These are phyloP conservation scores for Eucalyptus marginata DNA, from an alignment of 345 rosid species.

Conservation along the genomic window DNA sequence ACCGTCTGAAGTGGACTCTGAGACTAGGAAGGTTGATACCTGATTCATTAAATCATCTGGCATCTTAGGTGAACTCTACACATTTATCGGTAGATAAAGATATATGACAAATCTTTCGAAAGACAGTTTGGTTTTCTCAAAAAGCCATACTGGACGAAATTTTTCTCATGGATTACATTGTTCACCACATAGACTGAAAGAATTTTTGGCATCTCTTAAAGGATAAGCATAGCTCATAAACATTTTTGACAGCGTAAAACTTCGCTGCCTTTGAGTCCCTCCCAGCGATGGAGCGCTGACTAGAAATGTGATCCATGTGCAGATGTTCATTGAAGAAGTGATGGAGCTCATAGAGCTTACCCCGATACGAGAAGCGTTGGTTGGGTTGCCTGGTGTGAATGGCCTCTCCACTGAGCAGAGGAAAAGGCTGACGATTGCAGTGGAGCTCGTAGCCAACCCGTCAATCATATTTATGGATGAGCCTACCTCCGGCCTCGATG, in stretches of 20 bases:
- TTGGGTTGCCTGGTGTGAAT: slow-evolving; percentile 53
- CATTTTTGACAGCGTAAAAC: not conserved
- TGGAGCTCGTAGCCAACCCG: slow-evolving; percentile 73
- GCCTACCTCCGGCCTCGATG: slow-evolving; percentile 74
- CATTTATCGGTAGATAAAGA: not conserved
- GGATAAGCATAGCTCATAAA: not conserved
- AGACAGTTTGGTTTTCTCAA: not conserved
- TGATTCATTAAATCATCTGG: not conserved
- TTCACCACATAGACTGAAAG: not conserved
- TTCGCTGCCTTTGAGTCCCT: not conserved
- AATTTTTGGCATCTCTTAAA: not conserved
- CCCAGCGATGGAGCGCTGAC: not conserved
- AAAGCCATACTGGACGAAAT: not conserved
- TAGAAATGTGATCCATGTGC: not conserved
- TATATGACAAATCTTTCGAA: not conserved
- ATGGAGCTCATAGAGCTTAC: slow-evolving; percentile 66
- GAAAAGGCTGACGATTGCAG: slow-evolving; percentile 63
- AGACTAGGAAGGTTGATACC: slow-evolving; percentile 37
- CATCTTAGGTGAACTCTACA: not conserved
- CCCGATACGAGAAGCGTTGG: slow-evolving; percentile 40
- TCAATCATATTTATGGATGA: slow-evolving; percentile 76
- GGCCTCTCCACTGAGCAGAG: slow-evolving; percentile 67
- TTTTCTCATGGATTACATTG: not conserved
- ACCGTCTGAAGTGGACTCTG: slow-evolving; percentile 44
- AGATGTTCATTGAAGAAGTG: slow-evolving; percentile 65